phyloP scores from a whole-genome alignment of 1,284 basidiomycete genomes.

The Fomes fomentarius region DNA sequence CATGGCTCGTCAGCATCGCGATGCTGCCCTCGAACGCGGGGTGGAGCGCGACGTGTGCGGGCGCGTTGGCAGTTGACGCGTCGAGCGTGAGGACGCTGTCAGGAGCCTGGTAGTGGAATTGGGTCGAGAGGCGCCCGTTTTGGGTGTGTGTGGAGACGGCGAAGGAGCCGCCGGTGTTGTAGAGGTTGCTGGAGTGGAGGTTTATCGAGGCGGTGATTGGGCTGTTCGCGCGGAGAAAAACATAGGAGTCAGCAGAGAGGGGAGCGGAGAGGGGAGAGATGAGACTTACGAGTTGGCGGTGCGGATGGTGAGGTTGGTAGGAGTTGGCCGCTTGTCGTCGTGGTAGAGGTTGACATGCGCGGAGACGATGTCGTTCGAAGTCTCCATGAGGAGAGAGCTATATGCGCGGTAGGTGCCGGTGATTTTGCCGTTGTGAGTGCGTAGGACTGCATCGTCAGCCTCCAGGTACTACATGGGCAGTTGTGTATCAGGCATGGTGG shows the following conservation, averaged over 20 bases:
- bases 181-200: constrained; percentile 30
- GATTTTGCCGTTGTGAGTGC: constrained; percentile 41
- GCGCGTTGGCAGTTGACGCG: constrained; percentile 37
- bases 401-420: constrained; percentile 42
- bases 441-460: constrained; percentile 34
- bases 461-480: constrained; percentile 37
- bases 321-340: constrained; percentile 23
- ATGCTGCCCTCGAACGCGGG: constrained; percentile 49
- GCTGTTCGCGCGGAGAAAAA: too few species aligned
- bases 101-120: constrained; percentile 40
- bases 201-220: constrained; percentile 33
- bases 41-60: constrained; percentile 37
- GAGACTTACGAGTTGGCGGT: constrained; percentile 38
- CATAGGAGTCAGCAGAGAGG: not conserved
- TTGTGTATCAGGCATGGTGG: not conserved
- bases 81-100: constrained; percentile 39
- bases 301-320: constrained; percentile 31
- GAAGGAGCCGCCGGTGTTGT: constrained; percentile 34
- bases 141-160: constrained; percentile 29
- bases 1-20: constrained; percentile 17
- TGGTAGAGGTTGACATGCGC: constrained; percentile 39
- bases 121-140: constrained; percentile 34
- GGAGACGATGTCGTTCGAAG: constrained; percentile 42
- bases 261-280: not conserved
- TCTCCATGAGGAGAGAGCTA: constrained; percentile 38